A percentile compares a stretch with the other conserved stretches of the same genome.
phyloP scores from a whole-genome alignment of 768 basidiomycete species.

The Termitomyces sp. region DNA sequence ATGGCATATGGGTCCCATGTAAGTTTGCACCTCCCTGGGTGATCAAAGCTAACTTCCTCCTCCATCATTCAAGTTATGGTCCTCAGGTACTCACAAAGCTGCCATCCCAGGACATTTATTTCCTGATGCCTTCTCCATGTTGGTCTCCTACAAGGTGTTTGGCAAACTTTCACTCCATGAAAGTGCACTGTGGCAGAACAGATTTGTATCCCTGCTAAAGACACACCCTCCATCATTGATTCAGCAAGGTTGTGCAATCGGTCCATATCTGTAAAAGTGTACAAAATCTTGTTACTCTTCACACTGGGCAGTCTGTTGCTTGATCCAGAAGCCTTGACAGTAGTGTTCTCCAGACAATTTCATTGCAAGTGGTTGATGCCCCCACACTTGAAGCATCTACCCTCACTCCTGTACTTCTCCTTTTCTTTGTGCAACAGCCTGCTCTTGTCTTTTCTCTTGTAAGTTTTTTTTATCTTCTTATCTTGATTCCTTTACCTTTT shows the following conservation, averaged over 20 bases:
- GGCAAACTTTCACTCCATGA: not conserved
- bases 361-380: not conserved
- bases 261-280: not conserved
- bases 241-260: not conserved
- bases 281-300: not conserved
- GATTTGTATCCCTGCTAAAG: not conserved
- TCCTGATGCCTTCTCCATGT: not conserved
- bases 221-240: not conserved
- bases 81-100: too few relatives aligned
- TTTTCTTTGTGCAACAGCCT: not conserved
- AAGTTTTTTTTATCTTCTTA: not conserved
- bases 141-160: too few relatives aligned
- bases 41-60: not conserved
- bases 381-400: not conserved
- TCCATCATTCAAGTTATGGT: too few relatives aligned
- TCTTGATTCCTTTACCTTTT: too few relatives aligned
- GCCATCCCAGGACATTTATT: too few relatives aligned
- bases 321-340: not conserved
- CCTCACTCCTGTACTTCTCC: not conserved
- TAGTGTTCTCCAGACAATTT: not conserved
- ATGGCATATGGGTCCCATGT: not conserved
- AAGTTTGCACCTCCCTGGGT: not conserved
- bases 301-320: not conserved
- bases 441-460: not conserved
- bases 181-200: not conserved